These are phyloP conservation scores for Tetrahymena malaccensis DNA, from an alignment of 73 alveolate species.

Conservation along the genomic window DNA sequence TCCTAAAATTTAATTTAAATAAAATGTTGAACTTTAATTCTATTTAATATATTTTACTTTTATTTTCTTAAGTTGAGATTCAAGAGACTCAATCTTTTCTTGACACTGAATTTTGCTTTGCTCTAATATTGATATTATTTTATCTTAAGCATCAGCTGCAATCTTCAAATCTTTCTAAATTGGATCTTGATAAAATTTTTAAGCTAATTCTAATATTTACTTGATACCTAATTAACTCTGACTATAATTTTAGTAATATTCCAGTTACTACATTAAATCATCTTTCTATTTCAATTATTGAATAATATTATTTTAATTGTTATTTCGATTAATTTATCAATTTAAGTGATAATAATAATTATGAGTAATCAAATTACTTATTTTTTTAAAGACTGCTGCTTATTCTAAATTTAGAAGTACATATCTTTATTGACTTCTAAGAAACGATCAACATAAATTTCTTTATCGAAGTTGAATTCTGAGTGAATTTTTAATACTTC, in stretches of 20 bases:
- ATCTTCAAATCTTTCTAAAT: conserved; percentile 2
- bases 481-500: conserved; percentile 40
- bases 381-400: conserved; percentile 17
- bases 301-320: no score
- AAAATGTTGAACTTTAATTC: not conserved
- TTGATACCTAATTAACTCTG: not conserved
- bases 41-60: not conserved
- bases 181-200: not conserved
- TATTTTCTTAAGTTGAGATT: not conserved
- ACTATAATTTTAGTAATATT: not conserved
- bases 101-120: not conserved
- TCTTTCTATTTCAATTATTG: not conserved
- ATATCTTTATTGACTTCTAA: conserved; percentile 38
- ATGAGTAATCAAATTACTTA: not conserved
- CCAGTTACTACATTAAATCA: not conserved
- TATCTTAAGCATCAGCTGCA: not conserved
- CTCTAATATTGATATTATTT: not conserved
- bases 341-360: no score
- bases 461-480: conserved; percentile 61
- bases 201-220: not conserved
- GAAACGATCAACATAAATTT: conserved; percentile 64
- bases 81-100: not conserved
- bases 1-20: conserved; percentile 22
- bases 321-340: no score
- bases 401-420: conserved; percentile 26